A percentile compares a stretch with the other conserved stretches of the same genome.
phyloP scores from a whole-genome alignment of 345 rosid species.

The Sisymbrium altissimum region DNA sequence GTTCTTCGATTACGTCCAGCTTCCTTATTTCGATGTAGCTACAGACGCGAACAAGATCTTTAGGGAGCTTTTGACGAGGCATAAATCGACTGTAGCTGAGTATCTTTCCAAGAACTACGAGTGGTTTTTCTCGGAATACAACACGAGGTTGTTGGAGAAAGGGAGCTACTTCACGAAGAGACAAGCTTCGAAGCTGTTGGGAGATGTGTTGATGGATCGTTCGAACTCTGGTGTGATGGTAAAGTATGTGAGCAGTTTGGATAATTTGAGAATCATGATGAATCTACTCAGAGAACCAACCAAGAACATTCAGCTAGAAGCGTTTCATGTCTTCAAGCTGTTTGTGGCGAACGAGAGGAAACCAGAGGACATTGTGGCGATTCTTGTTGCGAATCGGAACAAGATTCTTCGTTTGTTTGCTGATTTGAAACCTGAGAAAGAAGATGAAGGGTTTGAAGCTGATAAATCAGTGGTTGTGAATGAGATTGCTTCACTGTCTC shows the following conservation, averaged over 20 bases:
- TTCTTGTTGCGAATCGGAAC: conserved; percentile 60
- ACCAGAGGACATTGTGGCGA: conserved; percentile 55
- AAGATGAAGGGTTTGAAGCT: conserved; percentile 33
- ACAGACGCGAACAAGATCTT: conserved; percentile 93
- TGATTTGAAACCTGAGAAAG: conserved; percentile 42
- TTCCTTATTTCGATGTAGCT: conserved; percentile 87
- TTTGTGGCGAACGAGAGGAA: conserved; percentile 73
- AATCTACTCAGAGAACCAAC: conserved; percentile 91
- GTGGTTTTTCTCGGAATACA: conserved; percentile 82
- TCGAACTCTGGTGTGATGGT: conserved; percentile 81
- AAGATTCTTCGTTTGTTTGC: conserved; percentile 69
- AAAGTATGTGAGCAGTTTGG: conserved; percentile 81
- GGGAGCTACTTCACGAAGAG: conserved; percentile 83
- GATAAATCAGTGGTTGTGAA: conserved; percentile 26
- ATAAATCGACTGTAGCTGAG: conserved; percentile 88
- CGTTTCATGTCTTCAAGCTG: conserved; percentile 90
- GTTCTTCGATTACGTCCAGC: conserved; percentile 80
- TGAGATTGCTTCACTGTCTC: conserved; percentile 29
- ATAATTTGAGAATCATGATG: conserved; percentile 86
- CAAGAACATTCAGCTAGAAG: conserved; percentile 88
- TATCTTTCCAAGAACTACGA: conserved; percentile 84
- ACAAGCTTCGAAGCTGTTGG: conserved; percentile 81
- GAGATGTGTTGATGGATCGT: conserved; percentile 83
- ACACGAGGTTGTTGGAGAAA: conserved; percentile 81
- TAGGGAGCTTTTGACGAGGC: conserved; percentile 89